These are phyloP conservation scores for Magnusiomyces suaveolens DNA, from an alignment of 1,139 yeast species.

Conservation along the genomic window DNA sequence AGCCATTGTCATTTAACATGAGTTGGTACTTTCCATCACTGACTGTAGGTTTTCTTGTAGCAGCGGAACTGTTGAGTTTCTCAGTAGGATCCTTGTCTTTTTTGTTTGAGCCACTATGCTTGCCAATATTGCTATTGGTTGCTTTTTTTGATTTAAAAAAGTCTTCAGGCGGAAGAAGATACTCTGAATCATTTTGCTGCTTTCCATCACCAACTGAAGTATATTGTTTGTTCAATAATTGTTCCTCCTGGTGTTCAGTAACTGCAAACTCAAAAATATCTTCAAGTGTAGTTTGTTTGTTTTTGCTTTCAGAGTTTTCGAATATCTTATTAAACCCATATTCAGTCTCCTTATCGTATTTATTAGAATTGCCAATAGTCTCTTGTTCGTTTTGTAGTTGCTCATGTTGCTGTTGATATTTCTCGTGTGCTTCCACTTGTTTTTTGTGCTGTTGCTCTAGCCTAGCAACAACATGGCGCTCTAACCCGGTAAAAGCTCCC, in stretches of 20 bases:
- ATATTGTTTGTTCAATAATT: neutral
- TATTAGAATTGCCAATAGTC: conserved; percentile 6
- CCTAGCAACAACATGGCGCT: conserved; percentile 31
- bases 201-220: too few relatives aligned
- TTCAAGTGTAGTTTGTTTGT: conserved; percentile 14
- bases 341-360: neutral
- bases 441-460: conserved; percentile 6
- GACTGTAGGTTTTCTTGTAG: neutral
- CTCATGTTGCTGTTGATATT: conserved; percentile 7
- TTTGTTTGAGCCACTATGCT: conserved; percentile 9
- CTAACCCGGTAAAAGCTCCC: conserved; percentile 51
- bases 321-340: neutral
- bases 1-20: conserved; percentile 31
- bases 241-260: neutral
- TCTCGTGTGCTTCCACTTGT: neutral
- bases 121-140: neutral
- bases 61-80: neutral
- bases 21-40: conserved; percentile 12
- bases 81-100: too few relatives aligned
- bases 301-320: conserved; percentile 11
- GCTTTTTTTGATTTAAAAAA: neutral
- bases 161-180: neutral
- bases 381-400: conserved; percentile 32
- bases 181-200: too few relatives aligned
- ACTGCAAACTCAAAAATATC: conserved; percentile 9